A percentile compares a stretch with the other conserved stretches of the same genome.
phyloP scores from a whole-genome alignment of 768 basidiomycete genomes.

The Rhodocollybia butyracea region DNA sequence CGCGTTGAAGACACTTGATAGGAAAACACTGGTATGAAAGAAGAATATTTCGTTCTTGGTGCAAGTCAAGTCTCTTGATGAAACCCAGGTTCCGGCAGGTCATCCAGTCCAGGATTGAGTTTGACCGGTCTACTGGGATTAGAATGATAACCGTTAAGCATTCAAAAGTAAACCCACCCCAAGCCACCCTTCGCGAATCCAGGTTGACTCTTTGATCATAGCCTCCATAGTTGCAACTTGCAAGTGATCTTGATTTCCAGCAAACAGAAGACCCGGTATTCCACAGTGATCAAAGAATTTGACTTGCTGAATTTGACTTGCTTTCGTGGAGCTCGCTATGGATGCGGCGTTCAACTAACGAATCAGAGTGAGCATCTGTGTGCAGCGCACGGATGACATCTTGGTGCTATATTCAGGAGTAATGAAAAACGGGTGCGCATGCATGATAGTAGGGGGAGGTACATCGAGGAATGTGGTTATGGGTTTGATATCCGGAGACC shows the following conservation, averaged over 20 bases:
- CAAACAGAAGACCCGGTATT: slow-evolving; percentile 88
- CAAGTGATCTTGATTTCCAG: slow-evolving; percentile 93
- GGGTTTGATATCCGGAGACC: slow-evolving; percentile 83
- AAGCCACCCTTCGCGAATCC: slow-evolving; percentile 83
- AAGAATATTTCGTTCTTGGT: slow-evolving; percentile 45
- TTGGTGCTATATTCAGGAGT: slow-evolving; percentile 36
- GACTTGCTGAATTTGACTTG: slow-evolving; percentile 46
- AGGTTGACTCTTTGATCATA: slow-evolving; percentile 77
- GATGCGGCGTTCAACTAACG: slow-evolving; percentile 89
- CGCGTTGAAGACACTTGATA: slow-evolving; percentile 78
- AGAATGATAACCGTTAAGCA: background rate
- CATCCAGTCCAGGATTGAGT: slow-evolving; percentile 67
- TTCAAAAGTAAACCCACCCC: slow-evolving; percentile 51
- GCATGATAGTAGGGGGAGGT: slow-evolving; percentile 35
- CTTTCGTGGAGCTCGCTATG: slow-evolving; percentile 55
- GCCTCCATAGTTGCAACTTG: slow-evolving; percentile 95
- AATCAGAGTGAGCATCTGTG: slow-evolving; percentile 68
- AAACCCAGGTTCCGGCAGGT: slow-evolving; percentile 88
- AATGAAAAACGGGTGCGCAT: background rate
- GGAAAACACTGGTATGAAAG: background rate
- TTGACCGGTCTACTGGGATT: slow-evolving; percentile 49
- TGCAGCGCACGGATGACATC: slow-evolving; percentile 86
- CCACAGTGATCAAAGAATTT: slow-evolving; percentile 70
- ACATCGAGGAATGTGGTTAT: slow-evolving; percentile 81
- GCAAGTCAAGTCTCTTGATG: slow-evolving; percentile 88